Conservation (phyloP, 352 stramenopile genomes). For the Pythium brassicae region DNA sequence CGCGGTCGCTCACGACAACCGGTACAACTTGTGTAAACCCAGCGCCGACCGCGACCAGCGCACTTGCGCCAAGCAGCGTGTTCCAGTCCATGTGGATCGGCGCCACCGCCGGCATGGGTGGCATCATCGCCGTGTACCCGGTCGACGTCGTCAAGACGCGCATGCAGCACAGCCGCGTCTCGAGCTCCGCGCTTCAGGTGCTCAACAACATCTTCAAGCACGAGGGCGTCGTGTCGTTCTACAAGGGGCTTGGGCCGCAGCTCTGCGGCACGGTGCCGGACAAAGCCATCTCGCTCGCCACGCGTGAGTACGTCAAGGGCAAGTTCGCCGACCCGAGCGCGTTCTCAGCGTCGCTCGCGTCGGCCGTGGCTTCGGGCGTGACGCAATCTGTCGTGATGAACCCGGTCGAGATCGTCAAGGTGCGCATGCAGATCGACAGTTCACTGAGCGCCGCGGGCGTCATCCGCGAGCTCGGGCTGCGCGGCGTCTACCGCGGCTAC, state of each 20-base stretch:
- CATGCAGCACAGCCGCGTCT: slow-evolving; percentile 71
- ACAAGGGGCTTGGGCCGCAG: slow-evolving; percentile 74
- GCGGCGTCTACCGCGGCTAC: slow-evolving; percentile 72
- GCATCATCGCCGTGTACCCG: slow-evolving; percentile 79
- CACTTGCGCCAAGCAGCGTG: slow-evolving; percentile 32
- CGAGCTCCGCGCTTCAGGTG: slow-evolving; percentile 48
- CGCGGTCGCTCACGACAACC: slow-evolving; percentile 5
- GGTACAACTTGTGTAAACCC: neutral
- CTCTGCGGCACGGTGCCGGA: slow-evolving; percentile 72
- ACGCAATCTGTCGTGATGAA: slow-evolving; percentile 83
- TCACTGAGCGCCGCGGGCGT: slow-evolving; percentile 45
- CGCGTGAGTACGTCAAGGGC: slow-evolving; percentile 73
- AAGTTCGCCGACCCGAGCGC: slow-evolving; percentile 69
- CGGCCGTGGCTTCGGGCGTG: slow-evolving; percentile 59
- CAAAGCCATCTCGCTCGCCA: slow-evolving; percentile 77
- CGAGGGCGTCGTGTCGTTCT: slow-evolving; percentile 65
- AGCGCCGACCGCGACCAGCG: slow-evolving; percentile 3
- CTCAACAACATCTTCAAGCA: slow-evolving; percentile 55
- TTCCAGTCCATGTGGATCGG: slow-evolving; percentile 82
- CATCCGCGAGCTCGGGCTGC: slow-evolving; percentile 57
- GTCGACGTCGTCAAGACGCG: slow-evolving; percentile 84
- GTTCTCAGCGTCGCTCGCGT: slow-evolving; percentile 66
- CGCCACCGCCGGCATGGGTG: slow-evolving; percentile 71
- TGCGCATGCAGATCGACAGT: slow-evolving; percentile 81
- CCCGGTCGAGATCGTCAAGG: slow-evolving; percentile 79